A percentile compares a stretch with the other conserved stretches of the same genome.
Evolutionary conservation across 1,284 basidiomycete species (phyloP).

Genomic region (Fistulinella cinereoalba): DNA sequence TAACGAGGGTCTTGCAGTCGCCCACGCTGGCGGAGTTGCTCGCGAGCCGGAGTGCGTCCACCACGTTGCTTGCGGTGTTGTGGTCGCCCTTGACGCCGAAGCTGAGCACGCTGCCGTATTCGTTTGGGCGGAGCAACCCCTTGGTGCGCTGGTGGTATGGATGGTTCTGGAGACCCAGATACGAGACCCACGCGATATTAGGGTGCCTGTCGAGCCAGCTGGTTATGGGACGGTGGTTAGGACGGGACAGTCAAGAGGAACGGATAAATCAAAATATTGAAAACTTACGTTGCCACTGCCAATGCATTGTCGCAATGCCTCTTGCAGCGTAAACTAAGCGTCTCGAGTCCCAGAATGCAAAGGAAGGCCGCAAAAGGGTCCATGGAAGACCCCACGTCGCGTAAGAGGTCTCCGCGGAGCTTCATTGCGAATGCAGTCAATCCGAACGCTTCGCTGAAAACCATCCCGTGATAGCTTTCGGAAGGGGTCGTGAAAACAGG

Average conservation of each 20-base stretch:
- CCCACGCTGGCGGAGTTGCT: slow-evolving; percentile 81
- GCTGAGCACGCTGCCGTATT: slow-evolving; percentile 76
- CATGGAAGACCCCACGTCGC: slow-evolving; percentile 73
- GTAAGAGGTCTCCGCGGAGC: slow-evolving; percentile 70
- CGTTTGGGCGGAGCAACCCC: slow-evolving; percentile 52
- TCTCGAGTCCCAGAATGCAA: slow-evolving; percentile 83
- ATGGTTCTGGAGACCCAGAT: slow-evolving; percentile 72
- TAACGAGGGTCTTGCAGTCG: slow-evolving; percentile 79
- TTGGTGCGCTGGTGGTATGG: slow-evolving; percentile 61
- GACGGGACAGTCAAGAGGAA: too few relatives aligned
- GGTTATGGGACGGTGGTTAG: slow-evolving; percentile 2
- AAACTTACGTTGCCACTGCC: slow-evolving; percentile 58
- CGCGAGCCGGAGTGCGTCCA: slow-evolving; percentile 76
- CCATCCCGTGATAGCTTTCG: slow-evolving; percentile 81
- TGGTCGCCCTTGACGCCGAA: slow-evolving; percentile 79
- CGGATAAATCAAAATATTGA: background rate
- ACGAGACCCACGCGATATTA: slow-evolving; percentile 79
- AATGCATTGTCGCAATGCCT: slow-evolving; percentile 77
- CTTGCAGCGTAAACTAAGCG: slow-evolving; percentile 76
- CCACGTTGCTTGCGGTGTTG: slow-evolving; percentile 58
- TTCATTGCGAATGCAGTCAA: slow-evolving; percentile 70
- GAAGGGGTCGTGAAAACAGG: slow-evolving; percentile 80
- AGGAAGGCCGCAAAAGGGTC: slow-evolving; percentile 85
- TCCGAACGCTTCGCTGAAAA: slow-evolving; percentile 76
- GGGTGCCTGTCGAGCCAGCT: slow-evolving; percentile 71